Evolutionary conservation across 2,329 filamentous ascomycete species (phyloP), one percentile per base, ranked within the genome.

Genomic region (Colletotrichum filicis): DNA sequence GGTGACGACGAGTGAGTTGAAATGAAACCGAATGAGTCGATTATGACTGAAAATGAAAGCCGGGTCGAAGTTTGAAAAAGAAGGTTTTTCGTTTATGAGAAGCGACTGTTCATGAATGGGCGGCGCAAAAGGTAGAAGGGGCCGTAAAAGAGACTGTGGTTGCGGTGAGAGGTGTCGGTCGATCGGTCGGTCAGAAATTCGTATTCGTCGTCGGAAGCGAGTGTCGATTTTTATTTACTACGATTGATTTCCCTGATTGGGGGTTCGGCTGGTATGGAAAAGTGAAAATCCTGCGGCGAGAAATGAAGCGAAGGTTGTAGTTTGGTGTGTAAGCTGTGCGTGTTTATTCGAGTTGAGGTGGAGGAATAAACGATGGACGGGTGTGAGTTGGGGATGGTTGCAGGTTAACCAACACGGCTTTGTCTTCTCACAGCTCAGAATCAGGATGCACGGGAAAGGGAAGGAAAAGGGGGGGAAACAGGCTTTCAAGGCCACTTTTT

Each of bases 51-150:
- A 24, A 30, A 16, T 8, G 16, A 53, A 35, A 46, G 14, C n/a
- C 8, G 19, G 8, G 19, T n/a, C 22, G 28, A 70, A 16, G 30
- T 35, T 28, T 55, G 49, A 58, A 64, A 56, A 46, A 35, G 19
- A 19, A 30, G 37, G 22, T 7, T 32, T 53, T 55, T 60, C 57
- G 68, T 62, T 46, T 72, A 74, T 4, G 1, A 28, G 19, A 52
- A 70, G 55, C 60, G 70, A 73, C 14, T 57, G 37, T 61, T 53
- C 70, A 70, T 73, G 55, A 3, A 59, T 49, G 60, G 42, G 35
- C 60, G 46, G 6, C 28, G 66, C 35, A 16, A 37, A 22, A 28
- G 32, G 26, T 56, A 7, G 30, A 11, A 19, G 30, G n/a, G 42
- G 7, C 16, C 14, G 26, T 19, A 16, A 58, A 30, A 28, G 24